Base-by-base conservation (phyloP, 257 asterid genomes). In the Eustoma russellianum region DNA sequence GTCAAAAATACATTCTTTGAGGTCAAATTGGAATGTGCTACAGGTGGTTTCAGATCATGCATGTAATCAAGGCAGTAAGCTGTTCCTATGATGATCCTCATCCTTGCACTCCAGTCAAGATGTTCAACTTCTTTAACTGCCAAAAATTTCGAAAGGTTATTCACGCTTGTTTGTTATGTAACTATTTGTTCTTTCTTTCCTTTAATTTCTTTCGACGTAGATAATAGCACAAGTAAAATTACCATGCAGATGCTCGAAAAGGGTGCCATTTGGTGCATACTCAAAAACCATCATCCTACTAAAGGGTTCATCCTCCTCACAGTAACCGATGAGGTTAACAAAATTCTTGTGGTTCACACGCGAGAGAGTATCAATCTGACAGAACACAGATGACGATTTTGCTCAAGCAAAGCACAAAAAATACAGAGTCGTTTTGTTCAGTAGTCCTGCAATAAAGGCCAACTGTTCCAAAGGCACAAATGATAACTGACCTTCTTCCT, bases 251-350 rank as follows among this genome's bases (percentile, higher is more conserved):
- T 92, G 99, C 73, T 85, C 99, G 38, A 53, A 81, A 62, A 88
- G 79, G 16, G 72, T 53, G 68, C 99, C 99, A 17, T 85, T 88
- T 28, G 97, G 95, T 61, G 99, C 93, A 52, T 92, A 92, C 71
- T 92, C 99, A 54, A 92, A 85, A 61, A 92, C 97, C 99, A 92
- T 92, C 97, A 83, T 85, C 70, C 95, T 72, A 30, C 80, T 73
- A 65, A 92, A 88, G 62, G 97, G 93, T 41, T 81, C 79, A 11
- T 92, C 79, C 77, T 92, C 99, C 70, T 77, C 91, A 14, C 99
- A 92, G 61, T 85, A 92, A 7, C 99, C 99, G 16, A 88, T 81
- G 34, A 92, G 91, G 66, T 88, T 92, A 44, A 78, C 68, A 47
- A 88, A 92, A 64, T 88, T 92, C 83, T 92, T 92, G 82, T 92